phyloP scores from a whole-genome alignment of 1,139 yeast species.

The Protomyces arabidopsidicola region DNA sequence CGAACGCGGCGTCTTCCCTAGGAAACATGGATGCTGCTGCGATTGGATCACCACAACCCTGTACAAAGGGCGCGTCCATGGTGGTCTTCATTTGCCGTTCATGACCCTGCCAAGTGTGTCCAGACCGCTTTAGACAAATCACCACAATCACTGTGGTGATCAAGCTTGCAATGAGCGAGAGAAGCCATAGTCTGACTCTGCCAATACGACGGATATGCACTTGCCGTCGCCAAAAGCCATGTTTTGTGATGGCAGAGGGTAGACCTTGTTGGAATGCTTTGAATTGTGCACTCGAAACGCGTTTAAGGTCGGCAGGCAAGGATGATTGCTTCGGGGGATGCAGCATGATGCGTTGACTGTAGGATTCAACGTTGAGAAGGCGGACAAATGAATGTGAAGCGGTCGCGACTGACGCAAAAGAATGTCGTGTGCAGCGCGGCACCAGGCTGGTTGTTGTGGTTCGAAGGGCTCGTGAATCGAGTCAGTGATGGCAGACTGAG shows the following conservation, averaged over 20 bases:
- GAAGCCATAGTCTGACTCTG: slow-evolving; percentile 18
- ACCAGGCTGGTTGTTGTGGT: too few relatives aligned
- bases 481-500: too few relatives aligned
- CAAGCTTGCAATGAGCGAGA: not conserved
- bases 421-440: too few relatives aligned
- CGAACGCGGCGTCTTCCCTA: slow-evolving; percentile 70
- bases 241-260: slow-evolving; percentile 7
- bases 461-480: too few relatives aligned
- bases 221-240: slow-evolving; percentile 12
- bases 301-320: slow-evolving; percentile 12
- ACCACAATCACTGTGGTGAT: slow-evolving; percentile 1
- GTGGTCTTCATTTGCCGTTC: slow-evolving; percentile 13
- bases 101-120: not conserved
- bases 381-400: too few relatives aligned
- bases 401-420: too few relatives aligned
- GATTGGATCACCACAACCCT: slow-evolving; percentile 26
- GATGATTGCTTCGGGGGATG: not conserved
- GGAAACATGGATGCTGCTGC: slow-evolving; percentile 34
- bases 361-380: not conserved
- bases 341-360: slow-evolving; percentile 1
- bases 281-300: slow-evolving; percentile 23
- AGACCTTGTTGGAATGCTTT: slow-evolving; percentile 22
- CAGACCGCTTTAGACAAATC: not conserved
- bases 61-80: slow-evolving; percentile 19
- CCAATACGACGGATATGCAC: slow-evolving; percentile 12